Evolutionary conservation across 495 filamentous ascomycete species (phyloP), one percentile per base, ranked within the genome.

Genomic region (Podospora pseudoanserina): DNA sequence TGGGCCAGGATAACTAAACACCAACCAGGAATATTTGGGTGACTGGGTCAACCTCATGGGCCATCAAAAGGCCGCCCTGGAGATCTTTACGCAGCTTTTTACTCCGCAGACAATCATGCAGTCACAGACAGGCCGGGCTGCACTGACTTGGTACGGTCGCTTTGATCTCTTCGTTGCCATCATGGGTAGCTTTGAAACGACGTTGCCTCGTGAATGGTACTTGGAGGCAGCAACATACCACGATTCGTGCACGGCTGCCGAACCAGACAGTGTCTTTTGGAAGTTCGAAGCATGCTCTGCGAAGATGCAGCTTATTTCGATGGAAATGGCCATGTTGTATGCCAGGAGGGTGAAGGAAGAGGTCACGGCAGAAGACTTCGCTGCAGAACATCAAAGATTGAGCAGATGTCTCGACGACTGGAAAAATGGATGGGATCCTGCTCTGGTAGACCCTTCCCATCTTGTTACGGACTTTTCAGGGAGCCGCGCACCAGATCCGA

Each of bases 21-120:
- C 13, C 26, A 32, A 20, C 73, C 74, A 98, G 94, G 95, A 97
- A 80, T 95, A 91, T 72, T 85, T 97, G 65, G 95, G 95, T 9
- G 95, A 99, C 74, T 97, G 92, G 92, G 86, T 92, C 64, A 97
- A 94, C 73, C 83, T 97, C 57, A 87, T 94, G 74, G 90, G 92
- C 39, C 95, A 99, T 78, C 93, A 97, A 77, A 94, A 89, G 77
- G 95, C 94, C 5, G 94, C 95, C 1, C 86, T 91, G 73, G 86
- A 91, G 63, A 85, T 99, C 69, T 82, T 99, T 57, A 90, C 85
- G 3, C 84, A 91, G 69, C 76, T 97, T 0, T 90, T 91, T 69
- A 92, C 90, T 0, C 92, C 93, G 2, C 82, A 93, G 66, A 89
- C 91, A 0, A 88, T 91, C 26, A 90, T 90, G 79, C 80, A 90